Percentiles rank a stretch among this genome's conserved stretches.
These are phyloP conservation scores for Tillandsia leiboldiana DNA, from an alignment of 176 grass and related monocot genomes.

Conservation along the genomic window DNA sequence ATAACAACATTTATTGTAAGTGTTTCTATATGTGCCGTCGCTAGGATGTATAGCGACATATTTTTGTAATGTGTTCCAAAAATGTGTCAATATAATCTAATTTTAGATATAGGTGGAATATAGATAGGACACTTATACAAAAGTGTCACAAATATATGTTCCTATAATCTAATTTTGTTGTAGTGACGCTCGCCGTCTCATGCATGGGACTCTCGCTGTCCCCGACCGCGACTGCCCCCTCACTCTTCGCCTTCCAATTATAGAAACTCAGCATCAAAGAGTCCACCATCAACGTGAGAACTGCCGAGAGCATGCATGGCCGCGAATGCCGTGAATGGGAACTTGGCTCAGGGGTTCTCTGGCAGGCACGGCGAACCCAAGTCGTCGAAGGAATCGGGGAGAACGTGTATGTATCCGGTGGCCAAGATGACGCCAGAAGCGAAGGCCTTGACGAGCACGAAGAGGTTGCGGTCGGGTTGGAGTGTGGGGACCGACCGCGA, in stretches of 20 bases:
- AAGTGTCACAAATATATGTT: too few relatives aligned
- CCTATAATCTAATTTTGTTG: too few relatives aligned
- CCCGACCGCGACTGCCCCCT: background rate
- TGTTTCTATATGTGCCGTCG: too few relatives aligned
- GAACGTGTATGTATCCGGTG: constrained; percentile 74
- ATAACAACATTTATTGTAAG: too few relatives aligned
- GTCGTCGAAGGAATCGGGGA: constrained; percentile 54
- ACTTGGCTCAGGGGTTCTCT: constrained; percentile 28
- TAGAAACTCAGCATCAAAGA: constrained; percentile 56
- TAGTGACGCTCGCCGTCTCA: too few relatives aligned
- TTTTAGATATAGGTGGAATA: too few relatives aligned
- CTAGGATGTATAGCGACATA: too few relatives aligned
- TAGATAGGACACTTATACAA: too few relatives aligned
- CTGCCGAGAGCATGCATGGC: constrained; percentile 44
- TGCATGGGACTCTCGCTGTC: too few relatives aligned
- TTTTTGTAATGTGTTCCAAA: too few relatives aligned
- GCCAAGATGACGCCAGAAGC: constrained; percentile 66
- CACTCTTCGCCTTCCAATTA: constrained; percentile 15
- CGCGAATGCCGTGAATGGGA: constrained; percentile 54
- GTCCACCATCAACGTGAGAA: constrained; percentile 62
- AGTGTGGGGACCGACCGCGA: constrained; percentile 44
- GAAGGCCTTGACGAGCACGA: constrained; percentile 64
- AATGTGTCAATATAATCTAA: too few relatives aligned
- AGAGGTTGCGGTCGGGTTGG: constrained; percentile 48
- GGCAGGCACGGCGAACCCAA: constrained; percentile 56